Evolutionary conservation across 2,329 filamentous ascomycete genomes (phyloP).

Genomic region (Ophiostoma fasciatum): DNA sequence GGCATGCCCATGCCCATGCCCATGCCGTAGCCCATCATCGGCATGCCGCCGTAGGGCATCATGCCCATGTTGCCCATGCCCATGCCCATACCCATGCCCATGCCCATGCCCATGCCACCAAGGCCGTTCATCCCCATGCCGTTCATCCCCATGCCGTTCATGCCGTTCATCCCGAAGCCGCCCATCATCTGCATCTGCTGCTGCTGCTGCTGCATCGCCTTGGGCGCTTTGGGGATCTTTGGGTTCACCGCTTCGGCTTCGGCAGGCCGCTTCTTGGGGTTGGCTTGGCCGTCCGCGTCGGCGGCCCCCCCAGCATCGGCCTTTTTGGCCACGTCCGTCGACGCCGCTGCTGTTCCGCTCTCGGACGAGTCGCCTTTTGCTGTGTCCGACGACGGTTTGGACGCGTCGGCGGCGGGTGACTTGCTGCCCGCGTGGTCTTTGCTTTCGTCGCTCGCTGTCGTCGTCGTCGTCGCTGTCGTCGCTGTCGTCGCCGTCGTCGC

Average conservation of each 20-base stretch:
- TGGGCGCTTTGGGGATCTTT: constrained; percentile 49
- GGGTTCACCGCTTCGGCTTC: constrained; percentile 55
- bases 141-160: constrained; percentile 19
- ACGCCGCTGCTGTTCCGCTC: too few species aligned
- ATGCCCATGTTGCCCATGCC: constrained; percentile 26
- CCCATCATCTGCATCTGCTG: constrained; percentile 19
- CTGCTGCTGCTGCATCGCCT: constrained; percentile 45
- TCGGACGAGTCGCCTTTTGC: background rate
- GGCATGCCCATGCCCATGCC: constrained; percentile 15
- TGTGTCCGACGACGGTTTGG: constrained; percentile 2
- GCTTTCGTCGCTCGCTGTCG: background rate
- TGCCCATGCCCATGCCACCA: constrained; percentile 17
- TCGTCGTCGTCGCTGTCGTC: constrained; percentile 12
- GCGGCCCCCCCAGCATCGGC: too few species aligned
- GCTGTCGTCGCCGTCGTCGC: background rate
- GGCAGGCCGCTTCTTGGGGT: constrained; percentile 66
- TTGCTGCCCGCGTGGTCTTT: background rate
- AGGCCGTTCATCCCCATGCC: constrained; percentile 13
- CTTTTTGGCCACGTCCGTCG: background rate
- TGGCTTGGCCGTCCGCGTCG: constrained; percentile 13
- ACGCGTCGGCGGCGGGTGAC: constrained; percentile 15
- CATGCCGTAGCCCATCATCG: constrained; percentile 20
- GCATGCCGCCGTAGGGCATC: constrained; percentile 4
- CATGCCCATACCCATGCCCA: constrained; percentile 12
- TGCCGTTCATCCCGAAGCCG: constrained; percentile 29